Evolutionary conservation across 2,329 filamentous ascomycete species (phyloP), one percentile per base, ranked within the genome.

Genomic region (Xylaria sp.): DNA sequence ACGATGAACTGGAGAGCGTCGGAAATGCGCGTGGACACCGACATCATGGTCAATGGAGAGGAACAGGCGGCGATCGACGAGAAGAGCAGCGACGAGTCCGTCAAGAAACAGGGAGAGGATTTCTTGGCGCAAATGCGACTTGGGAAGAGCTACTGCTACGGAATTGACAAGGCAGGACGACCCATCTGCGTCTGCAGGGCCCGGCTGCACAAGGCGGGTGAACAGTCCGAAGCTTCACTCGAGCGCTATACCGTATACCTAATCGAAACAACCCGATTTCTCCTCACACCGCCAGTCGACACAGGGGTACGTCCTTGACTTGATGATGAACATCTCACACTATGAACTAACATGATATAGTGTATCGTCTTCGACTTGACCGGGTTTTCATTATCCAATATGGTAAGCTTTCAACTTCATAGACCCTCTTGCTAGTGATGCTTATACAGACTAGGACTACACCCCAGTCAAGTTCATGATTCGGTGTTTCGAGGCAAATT

Each of bases 391-490:
- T 86, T 98, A 83, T 91, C 94, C 18, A 99, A 99, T 81, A 98
- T 99, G 96, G 89, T 91, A 82, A 78, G 83, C 46, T 25, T 20
- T 23, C 59, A 36, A 56, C 18, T 8, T 52, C 25, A 28, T 41
- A 9, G 46, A 52, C 20, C 9, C 8, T 23, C n/a, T 7, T 46
- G 13, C 13, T 31, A 10, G 18, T 23, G 12, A 72, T 63, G 43
- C 75, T 77, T 43, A 79, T 67, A n/a, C 28, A 31, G 18, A 39
- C 36, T 41, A 91, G 90, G 96, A 99, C 80, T 98, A 98, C 80
- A 89, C 92, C 0, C 95, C 96, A 0, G 93, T 99, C 66, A 99
- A 97, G 78, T 99, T 98, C 83, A 98, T 99, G 92, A 98, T 99
- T 81, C 97, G 97, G 81, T 97, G 94, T 80, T 99, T 99, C 78